Percentiles rank a stretch among this genome's conserved stretches.
Conservation (phyloP, 2,329 filamentous ascomycete species). For the Cladosporium sp. region DNA sequence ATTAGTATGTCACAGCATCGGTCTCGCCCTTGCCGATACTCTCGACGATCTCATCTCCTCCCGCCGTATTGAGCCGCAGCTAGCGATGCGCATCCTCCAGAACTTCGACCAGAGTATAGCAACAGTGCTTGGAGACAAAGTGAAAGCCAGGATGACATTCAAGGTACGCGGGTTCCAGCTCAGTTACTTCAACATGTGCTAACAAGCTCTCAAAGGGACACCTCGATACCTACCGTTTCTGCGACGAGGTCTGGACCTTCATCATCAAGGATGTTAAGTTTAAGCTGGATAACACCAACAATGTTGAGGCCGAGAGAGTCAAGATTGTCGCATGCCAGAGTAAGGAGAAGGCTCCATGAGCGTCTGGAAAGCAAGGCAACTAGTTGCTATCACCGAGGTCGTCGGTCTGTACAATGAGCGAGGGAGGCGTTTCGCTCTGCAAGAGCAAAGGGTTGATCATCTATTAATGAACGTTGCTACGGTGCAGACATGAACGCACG, state of each 20-base stretch:
- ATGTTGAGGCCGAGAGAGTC: slow-evolving; percentile 77
- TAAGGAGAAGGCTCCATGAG: slow-evolving; percentile 59
- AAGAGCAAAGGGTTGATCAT: too few species aligned
- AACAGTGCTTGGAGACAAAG: slow-evolving; percentile 84
- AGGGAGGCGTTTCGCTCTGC: too few species aligned
- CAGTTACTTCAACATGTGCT: not conserved
- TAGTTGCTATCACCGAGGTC: not conserved
- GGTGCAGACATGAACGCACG: too few species aligned
- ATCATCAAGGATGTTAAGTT: slow-evolving; percentile 98
- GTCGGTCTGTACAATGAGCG: too few species aligned
- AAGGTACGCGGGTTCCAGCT: slow-evolving; percentile 60
- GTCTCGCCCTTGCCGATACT: slow-evolving; percentile 87
- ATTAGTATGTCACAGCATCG: slow-evolving; percentile 61
- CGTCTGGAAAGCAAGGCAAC: not conserved
- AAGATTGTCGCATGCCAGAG: slow-evolving; percentile 95
- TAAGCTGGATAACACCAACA: slow-evolving; percentile 72
- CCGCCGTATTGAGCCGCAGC: slow-evolving; percentile 91
- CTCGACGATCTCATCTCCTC: slow-evolving; percentile 95
- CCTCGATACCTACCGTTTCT: slow-evolving; percentile 97
- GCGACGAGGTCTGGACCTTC: slow-evolving; percentile 99
- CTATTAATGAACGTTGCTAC: too few species aligned
- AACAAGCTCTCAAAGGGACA: slow-evolving; percentile 62
- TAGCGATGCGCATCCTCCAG: slow-evolving; percentile 95
- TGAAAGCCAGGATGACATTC: slow-evolving; percentile 86
- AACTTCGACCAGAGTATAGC: slow-evolving; percentile 95